Percentiles rank a stretch among this genome's conserved stretches.
Evolutionary conservation across 192 early-diverging fungal genomes (phyloP).

Genomic region (Entomortierella chlamydospora): DNA sequence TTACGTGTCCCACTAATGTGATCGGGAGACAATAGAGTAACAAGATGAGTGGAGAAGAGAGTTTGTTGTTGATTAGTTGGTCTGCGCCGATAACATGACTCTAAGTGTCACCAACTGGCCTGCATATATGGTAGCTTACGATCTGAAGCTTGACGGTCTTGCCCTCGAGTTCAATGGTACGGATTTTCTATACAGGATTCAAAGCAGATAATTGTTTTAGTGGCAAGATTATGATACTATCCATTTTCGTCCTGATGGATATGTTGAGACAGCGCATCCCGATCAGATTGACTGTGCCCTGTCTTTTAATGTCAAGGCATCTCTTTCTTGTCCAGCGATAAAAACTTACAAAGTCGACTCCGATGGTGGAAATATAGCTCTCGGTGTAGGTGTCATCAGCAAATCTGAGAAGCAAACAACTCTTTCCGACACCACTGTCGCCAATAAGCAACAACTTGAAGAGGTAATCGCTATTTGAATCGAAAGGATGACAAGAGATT

Average conservation of each 20-base stretch:
- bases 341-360: conserved; percentile 93
- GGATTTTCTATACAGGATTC: conserved; percentile 86
- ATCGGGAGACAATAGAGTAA: background rate
- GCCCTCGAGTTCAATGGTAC: conserved; percentile 98
- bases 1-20: conserved; percentile 35
- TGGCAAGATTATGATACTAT: too few relatives aligned
- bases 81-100: background rate
- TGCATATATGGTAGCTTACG: conserved; percentile 68
- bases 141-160: conserved; percentile 99
- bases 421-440: conserved; percentile 98
- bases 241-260: too few relatives aligned
- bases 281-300: too few relatives aligned
- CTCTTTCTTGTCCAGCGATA: too few relatives aligned
- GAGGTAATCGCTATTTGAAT: conserved; percentile 88
- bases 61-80: background rate
- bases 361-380: conserved; percentile 98
- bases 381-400: conserved; percentile 99
- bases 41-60: background rate
- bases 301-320: too few relatives aligned
- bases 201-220: background rate
- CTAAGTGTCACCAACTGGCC: too few relatives aligned
- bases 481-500: background rate
- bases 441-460: conserved; percentile 99
- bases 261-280: too few relatives aligned
- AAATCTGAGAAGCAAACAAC: conserved; percentile 95